Conservation (phyloP, 305 asterid species). For the Fraxinus xanthoxyloides region DNA sequence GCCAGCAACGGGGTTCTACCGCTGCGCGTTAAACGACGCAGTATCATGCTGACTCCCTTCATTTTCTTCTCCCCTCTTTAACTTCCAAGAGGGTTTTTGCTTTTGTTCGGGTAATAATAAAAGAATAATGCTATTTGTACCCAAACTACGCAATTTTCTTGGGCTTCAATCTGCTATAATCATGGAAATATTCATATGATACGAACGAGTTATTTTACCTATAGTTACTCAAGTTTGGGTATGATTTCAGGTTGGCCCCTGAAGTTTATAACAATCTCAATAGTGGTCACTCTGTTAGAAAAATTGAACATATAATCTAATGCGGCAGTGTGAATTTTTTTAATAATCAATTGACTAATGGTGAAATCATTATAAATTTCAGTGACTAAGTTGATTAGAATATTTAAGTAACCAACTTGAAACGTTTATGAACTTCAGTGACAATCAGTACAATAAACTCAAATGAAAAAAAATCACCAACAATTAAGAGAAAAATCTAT, state of each 20-base stretch:
- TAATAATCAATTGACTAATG: not conserved
- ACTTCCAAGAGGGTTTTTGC: not conserved
- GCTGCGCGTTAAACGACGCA: slow-evolving; percentile 43
- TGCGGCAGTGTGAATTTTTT: not conserved
- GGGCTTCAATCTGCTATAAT: not conserved
- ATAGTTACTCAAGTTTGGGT: not conserved
- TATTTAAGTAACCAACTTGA: not conserved
- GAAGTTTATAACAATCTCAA: not conserved
- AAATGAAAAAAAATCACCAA: not conserved
- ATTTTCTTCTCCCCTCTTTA: slow-evolving; percentile 14
- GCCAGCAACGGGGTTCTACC: slow-evolving; percentile 23
- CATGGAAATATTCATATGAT: not conserved
- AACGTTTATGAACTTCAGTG: not conserved
- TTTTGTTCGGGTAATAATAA: not conserved
- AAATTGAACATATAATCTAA: not conserved
- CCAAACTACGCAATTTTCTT: not conserved
- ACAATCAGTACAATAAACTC: not conserved
- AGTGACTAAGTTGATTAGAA: not conserved
- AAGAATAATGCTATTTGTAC: not conserved
- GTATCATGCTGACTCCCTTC: slow-evolving; percentile 39
- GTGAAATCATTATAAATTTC: not conserved
- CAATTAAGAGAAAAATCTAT: not conserved
- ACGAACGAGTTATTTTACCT: not conserved
- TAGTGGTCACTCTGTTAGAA: not conserved
- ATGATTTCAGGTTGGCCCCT: not conserved